Base-by-base conservation (phyloP, 768 basidiomycete species). In the Rhodotorula taiwanensis region DNA sequence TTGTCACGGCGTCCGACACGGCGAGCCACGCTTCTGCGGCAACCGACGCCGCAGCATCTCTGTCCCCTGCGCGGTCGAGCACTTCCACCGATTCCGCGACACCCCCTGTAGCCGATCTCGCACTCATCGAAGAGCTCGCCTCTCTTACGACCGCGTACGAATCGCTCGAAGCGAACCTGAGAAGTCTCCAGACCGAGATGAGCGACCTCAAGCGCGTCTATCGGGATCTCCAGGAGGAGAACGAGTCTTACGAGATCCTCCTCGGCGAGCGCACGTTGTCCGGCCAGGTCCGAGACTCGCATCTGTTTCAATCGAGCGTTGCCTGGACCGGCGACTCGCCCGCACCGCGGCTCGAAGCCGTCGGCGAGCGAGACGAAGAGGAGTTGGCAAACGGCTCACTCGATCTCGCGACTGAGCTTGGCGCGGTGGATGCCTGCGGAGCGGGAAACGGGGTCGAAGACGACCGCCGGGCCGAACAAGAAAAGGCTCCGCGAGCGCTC, bases 201-300 rank as follows among this genome's bases (percentile, higher is more conserved):
- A 79, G 85, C 39, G 93, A 97, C 72, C 77, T 97, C 56, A 89
- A 91, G 76, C 79, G 87, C 58, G 86, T 92, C 64, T 95, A 95
- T 74, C 82, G 85, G 67, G 84, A 86, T 67, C 76, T 78, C 18
- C 66, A 73, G 76, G 92, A 98, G 76, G 93, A 98, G 71, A 99
- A 97, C 75, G 92, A 95, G 76, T 88, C 88, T 53, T 99, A 91
- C 78, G 90, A 94, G 82, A 89, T 93, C 66, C 81, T 99, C 43
- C 78, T 98, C 30, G 81, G 89, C 65, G 93, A 98, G 77, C 86
- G 83, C 78, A 97, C 95, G 0, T 76, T 98, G 48, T 91, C 81
- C 68, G 94, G 94, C 7, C 87, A 88, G 71, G 59, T 65, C 0
- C 43, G 41, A 13, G 55, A 52, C 5, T 52, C 51, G 20, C 58